These are phyloP conservation scores for Miamiensis avidus DNA, from an alignment of 169 alveolate species.

Conservation along the genomic window DNA sequence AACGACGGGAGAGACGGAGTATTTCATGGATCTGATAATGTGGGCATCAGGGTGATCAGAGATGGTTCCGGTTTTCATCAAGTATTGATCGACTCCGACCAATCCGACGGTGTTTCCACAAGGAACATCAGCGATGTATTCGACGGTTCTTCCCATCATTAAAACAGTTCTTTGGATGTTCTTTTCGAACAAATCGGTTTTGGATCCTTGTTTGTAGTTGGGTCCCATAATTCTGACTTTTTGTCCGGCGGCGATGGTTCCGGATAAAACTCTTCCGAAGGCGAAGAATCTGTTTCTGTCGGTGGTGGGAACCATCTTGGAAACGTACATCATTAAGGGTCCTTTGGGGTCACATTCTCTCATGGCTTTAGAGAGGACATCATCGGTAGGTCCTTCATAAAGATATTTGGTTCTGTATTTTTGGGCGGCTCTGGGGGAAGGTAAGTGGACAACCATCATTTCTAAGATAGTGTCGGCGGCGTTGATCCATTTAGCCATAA, in stretches of 20 bases:
- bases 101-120: conserved; percentile 99
- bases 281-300: conserved; percentile 99
- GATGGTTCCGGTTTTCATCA: conserved; percentile 98
- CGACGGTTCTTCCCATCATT: conserved; percentile 97
- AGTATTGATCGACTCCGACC: conserved; percentile 98
- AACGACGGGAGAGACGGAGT: conserved; percentile 99
- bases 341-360: conserved; percentile 98
- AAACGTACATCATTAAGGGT: conserved; percentile 98
- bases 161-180: conserved; percentile 98
- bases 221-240: conserved; percentile 99
- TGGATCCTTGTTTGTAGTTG: conserved; percentile 97
- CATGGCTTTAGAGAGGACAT: conserved; percentile 96
- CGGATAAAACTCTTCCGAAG: conserved; percentile 99
- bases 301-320: conserved; percentile 99
- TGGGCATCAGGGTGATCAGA: conserved; percentile 96
- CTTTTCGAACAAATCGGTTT: conserved; percentile 95
- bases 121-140: conserved; percentile 98
- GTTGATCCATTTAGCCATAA: conserved; percentile 99
- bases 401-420: conserved; percentile 97
- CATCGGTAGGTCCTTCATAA: conserved; percentile 99
- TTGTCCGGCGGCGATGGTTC: conserved; percentile 98
- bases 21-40: conserved; percentile 98
- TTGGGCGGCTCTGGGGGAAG: conserved; percentile 98
- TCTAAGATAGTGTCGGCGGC: conserved; percentile 99
- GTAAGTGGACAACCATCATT: conserved; percentile 98